phyloP scores from a whole-genome alignment of 164 flowering plant genomes.

The Vitis vinifera region ASM3070453v1 NC_081811.1:22300501-22301000 shows the following conservation, averaged over 20 bases:
- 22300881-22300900: background rate
- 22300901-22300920: background rate
- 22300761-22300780: background rate
- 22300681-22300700: background rate
- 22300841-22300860: no score
- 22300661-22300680: background rate
- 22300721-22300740: background rate
- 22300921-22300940: no score
- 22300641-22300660: constrained; percentile 39
- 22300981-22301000: no score
- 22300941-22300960: no score
- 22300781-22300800: background rate
- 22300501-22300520: constrained; percentile 11
- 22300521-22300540: constrained; percentile 65
- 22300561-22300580: constrained; percentile 43
- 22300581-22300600: constrained; percentile 58
- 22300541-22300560: constrained; percentile 63
- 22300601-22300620: constrained; percentile 59
- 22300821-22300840: no score
- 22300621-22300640: constrained; percentile 48
- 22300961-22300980: no score
- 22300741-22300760: background rate
- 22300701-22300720: background rate
- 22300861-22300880: background rate
- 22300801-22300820: background rate